A percentile compares a stretch with the other conserved stretches of the same genome.
These are phyloP conservation scores for Sophora flavescens DNA, from an alignment of 306 rosid genomes.

Conservation along the genomic window DNA sequence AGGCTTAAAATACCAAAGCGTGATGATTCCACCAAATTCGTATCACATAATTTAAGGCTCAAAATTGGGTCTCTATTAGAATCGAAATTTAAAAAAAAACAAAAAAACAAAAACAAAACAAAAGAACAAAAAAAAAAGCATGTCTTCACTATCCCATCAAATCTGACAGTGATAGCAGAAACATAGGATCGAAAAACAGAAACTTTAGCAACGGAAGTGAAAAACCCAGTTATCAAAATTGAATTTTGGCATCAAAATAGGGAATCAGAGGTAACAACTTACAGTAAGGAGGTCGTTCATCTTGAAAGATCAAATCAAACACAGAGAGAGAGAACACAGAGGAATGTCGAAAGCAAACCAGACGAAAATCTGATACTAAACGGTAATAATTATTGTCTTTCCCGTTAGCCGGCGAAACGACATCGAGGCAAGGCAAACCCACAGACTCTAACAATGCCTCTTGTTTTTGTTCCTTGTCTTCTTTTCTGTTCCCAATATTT, in stretches of 20 bases:
- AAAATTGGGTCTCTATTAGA: constrained; percentile 22
- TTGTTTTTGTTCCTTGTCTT: constrained; percentile 34
- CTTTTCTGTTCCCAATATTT: not conserved
- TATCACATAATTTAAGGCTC: constrained; percentile 21
- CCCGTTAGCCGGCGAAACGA: constrained; percentile 63
- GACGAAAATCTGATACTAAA: constrained; percentile 31
- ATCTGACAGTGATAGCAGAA: constrained; percentile 41
- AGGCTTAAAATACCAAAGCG: constrained; percentile 34
- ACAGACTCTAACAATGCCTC: constrained; percentile 37
- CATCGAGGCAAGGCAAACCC: constrained; percentile 54
- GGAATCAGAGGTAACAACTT: constrained; percentile 44
- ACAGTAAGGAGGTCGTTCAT: constrained; percentile 98
- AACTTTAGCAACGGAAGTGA: not conserved
- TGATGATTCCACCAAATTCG: constrained; percentile 34
- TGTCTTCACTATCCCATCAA: constrained; percentile 12
- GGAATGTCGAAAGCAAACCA: constrained; percentile 35
- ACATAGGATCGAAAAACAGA: not conserved
- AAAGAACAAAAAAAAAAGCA: not conserved
- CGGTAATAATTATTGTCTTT: constrained; percentile 38
- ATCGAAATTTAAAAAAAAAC: constrained; percentile 30
- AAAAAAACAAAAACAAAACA: not conserved
- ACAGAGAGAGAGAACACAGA: not conserved
- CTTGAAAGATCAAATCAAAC: constrained; percentile 45
- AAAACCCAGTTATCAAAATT: constrained; percentile 48
- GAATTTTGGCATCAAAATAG: constrained; percentile 27